phyloP scores from a whole-genome alignment of 179 eudicot genomes.

The Sideroxylon spinosum region DNA sequence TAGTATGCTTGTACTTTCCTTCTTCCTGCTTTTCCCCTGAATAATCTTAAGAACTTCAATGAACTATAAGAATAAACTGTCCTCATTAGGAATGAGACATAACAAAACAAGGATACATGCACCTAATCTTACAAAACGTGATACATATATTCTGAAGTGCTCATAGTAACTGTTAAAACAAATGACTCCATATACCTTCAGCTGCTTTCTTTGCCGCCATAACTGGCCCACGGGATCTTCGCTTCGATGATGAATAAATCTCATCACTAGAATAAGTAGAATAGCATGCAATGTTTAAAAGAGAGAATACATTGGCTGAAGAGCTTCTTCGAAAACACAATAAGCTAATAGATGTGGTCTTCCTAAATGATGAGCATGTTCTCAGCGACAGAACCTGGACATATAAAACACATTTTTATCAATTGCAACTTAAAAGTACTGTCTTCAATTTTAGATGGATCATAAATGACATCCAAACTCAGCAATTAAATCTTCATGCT shows the following conservation, averaged over 20 bases:
- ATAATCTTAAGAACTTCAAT: slow-evolving; percentile 21
- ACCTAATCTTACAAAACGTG: background rate
- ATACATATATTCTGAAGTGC: background rate
- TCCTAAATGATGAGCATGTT: slow-evolving; percentile 57
- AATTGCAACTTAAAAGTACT: slow-evolving; percentile 9
- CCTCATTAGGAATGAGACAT: background rate
- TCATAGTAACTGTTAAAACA: slow-evolving; percentile 4
- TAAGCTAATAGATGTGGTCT: slow-evolving; percentile 42
- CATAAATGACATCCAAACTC: slow-evolving; percentile 12
- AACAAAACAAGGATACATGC: background rate
- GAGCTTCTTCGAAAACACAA: slow-evolving; percentile 48
- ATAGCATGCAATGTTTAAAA: slow-evolving; percentile 33
- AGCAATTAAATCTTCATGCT: background rate
- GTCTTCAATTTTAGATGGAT: background rate
- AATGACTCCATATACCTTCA: slow-evolving; percentile 42
- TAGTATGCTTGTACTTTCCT: slow-evolving; percentile 85
- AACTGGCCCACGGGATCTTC: slow-evolving; percentile 91
- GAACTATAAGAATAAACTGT: background rate
- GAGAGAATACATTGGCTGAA: slow-evolving; percentile 24
- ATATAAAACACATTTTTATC: slow-evolving; percentile 13
- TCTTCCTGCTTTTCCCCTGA: slow-evolving; percentile 71
- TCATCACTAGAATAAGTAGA: slow-evolving; percentile 44
- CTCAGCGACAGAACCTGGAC: slow-evolving; percentile 57
- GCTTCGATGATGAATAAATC: slow-evolving; percentile 52
- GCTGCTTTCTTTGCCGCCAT: slow-evolving; percentile 90